Conservation (phyloP, 2,329 filamentous ascomycete genomes). For the Didymella pinodella region DNA sequence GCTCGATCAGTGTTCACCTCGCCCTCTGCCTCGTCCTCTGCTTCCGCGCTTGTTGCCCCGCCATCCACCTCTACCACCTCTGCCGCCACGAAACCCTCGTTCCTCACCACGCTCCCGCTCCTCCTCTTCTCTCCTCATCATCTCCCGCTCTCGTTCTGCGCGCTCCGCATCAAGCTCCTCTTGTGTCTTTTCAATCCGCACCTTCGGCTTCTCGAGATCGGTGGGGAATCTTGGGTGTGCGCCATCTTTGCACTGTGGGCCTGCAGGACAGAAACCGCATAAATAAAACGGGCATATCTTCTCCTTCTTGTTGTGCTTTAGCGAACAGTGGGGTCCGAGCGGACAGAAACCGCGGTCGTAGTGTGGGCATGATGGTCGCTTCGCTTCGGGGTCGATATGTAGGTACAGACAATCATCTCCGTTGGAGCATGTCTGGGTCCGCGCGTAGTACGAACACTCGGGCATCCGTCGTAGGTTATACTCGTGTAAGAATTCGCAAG, state of each 20-base stretch:
- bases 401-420: slow-evolving; percentile 96
- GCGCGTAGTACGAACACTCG: slow-evolving; percentile 95
- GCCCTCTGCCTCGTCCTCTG: slow-evolving; percentile 35
- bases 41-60: slow-evolving; percentile 45
- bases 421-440: slow-evolving; percentile 94
- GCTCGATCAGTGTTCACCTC: slow-evolving; percentile 31
- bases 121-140: slow-evolving; percentile 52
- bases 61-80: slow-evolving; percentile 47
- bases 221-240: slow-evolving; percentile 84
- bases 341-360: slow-evolving; percentile 97
- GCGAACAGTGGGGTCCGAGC: slow-evolving; percentile 83
- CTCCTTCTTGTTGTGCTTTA: slow-evolving; percentile 81
- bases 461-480: slow-evolving; percentile 99
- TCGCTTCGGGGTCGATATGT: slow-evolving; percentile 83
- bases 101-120: slow-evolving; percentile 51
- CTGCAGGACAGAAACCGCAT: slow-evolving; percentile 93
- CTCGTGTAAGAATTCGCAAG: slow-evolving; percentile 97
- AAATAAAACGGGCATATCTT: slow-evolving; percentile 85
- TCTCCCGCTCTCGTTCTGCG: slow-evolving; percentile 58
- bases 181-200: slow-evolving; percentile 73
- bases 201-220: slow-evolving; percentile 68
- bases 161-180: slow-evolving; percentile 71
- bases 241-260: slow-evolving; percentile 75
- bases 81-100: slow-evolving; percentile 41
- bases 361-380: slow-evolving; percentile 70